Evolutionary conservation across 2,329 filamentous ascomycete genomes (phyloP), one percentile per base, ranked within the genome.

Genomic region (Trichophyton equinum): DNA sequence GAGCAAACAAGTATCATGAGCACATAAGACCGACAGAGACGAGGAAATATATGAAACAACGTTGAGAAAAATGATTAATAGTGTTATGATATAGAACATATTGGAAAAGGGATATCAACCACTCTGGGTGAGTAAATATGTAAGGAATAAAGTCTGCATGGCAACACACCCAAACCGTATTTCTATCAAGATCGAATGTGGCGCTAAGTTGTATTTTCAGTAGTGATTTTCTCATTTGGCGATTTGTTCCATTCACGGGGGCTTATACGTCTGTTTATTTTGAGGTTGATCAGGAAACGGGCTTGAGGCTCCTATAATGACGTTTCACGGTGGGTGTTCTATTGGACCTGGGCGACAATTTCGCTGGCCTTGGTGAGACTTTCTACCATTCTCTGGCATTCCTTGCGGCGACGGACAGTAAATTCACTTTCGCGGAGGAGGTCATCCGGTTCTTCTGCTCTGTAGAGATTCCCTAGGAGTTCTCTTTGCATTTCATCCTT

Each of bases 361-460:
- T 99, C 94, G 75, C 86, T 94, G 61, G 94, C 94, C 75, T 88
- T 87, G 67, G 82, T 78, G 70, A 99, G 80, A 60, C 89, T 95
- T 76, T 99, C 94, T 58, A 99, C 94, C 94, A 99, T 99, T 77
- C 96, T 91, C 77, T 95, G 91, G 77, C 94, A 99, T 76, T 99
- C 94, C 81, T 99, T 99, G 74, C 94, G 84, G 75, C 94, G 83
- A 69, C 92, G 85, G 70, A 95, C 82, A 2, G 94, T 99, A 81
- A 96, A 97, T 75, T 99, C 94, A 72, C 89, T 95, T 78, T 99
- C 94, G 82, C 96, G 96, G 66, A 99, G 85, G 66, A 99, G 80
- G 64, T 96, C 91, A 67, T 99, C 94, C 30, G 96, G 82, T 68
- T 92, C 89, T 72, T 89, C 86, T 59, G 85, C 87, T 73, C 91